Conservation (phyloP, 306 rosid species). For the Ceratonia siliqua region DNA sequence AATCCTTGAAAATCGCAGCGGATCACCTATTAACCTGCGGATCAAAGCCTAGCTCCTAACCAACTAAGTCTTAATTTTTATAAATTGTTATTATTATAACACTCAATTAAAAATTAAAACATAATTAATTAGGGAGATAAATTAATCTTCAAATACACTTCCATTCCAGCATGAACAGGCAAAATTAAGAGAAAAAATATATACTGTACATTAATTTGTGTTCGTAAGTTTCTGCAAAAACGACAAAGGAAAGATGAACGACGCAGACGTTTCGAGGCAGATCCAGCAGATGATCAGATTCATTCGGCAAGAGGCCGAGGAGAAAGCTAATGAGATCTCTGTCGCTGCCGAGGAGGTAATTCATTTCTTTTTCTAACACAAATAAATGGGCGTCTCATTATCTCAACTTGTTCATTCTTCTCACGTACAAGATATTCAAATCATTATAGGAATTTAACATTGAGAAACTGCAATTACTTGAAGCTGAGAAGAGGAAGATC, state of each 20-base stretch:
- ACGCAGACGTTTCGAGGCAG: conserved; percentile 67
- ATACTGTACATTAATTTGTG: not conserved
- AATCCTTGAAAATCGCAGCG: not conserved
- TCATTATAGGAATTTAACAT: conserved; percentile 61
- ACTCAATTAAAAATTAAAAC: not conserved
- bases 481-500: conserved; percentile 65
- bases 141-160: not conserved
- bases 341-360: conserved; percentile 67
- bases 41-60: not conserved
- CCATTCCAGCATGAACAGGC: not conserved
- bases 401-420: not conserved
- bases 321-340: conserved; percentile 72
- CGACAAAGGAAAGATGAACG: conserved; percentile 52
- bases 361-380: not conserved
- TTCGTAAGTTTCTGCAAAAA: not conserved
- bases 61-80: no score
- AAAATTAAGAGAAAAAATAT: no score
- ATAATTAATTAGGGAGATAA: not conserved
- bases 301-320: conserved; percentile 82
- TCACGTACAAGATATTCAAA: not conserved
- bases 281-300: conserved; percentile 80
- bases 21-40: not conserved
- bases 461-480: conserved; percentile 66
- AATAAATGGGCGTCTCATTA: not conserved
- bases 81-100: no score